Evolutionary conservation across 2,329 filamentous ascomycete species (phyloP), one percentile per base, ranked within the genome.

Genomic region (Fusarium robinianum): DNA sequence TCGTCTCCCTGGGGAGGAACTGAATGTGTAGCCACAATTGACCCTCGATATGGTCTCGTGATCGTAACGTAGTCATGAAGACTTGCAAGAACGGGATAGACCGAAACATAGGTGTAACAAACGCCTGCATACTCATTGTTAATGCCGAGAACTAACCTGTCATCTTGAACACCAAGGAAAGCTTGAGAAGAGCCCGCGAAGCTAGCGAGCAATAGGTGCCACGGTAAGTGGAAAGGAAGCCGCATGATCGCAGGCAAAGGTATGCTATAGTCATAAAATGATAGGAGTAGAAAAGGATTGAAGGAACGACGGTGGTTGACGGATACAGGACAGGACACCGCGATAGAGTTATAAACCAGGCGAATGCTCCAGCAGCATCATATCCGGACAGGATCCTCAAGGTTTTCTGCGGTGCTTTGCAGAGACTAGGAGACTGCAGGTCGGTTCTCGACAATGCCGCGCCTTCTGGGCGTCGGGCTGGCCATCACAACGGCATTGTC

Each of bases 21-120:
- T 1, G 57, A 60, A 12, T 60, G 49, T 4, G 51, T 17, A 2
- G 53, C 44, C n/a, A 50, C 48, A 2, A 49, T 38, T n/a, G 46
- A 47, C 5, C 57, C 57, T 32, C 41, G 38, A 19, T 58, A 57
- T 9, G 40, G 41, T n/a, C 38, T 49, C 15, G 55, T 60, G 5
- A 60, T 35, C 3, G 57, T 60, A 4, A 60, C 47, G 16, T 60
- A 60, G 11, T 50, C 53, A 6, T 53, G 49, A 3, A 21, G 17
- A 7, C 41, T 43, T 26, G 43, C 57, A 15, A 55, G 47, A 17
- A 60, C 50, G 8, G 57, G 57, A 22, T 60, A 60, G 1, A 56
- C 52, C 10, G 57, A 60, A 24, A 60, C 50, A 30, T 60, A 60
- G n/a, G 57, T 60, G 41, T 60, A 60, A 6, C 57, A 60, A 11